Base-by-base conservation (phyloP, 495 filamentous ascomycete species). In the Cercophora sp. region DNA sequence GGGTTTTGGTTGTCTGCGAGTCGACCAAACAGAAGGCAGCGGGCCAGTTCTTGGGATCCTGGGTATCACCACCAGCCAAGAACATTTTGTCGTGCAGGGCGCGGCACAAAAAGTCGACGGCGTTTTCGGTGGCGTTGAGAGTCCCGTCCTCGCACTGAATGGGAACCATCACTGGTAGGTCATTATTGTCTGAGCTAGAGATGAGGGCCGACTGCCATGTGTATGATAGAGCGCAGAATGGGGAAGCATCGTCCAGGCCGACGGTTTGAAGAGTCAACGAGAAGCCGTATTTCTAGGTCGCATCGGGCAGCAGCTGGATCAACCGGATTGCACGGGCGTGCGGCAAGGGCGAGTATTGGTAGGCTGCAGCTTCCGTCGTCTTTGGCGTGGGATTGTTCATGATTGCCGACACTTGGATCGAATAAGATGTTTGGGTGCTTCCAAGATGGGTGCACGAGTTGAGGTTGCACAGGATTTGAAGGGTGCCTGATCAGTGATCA, bases 171-270 rank as follows among this genome's bases (percentile, higher is more conserved):
- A n/a, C n/a, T n/a, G n/a, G n/a, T n/a, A n/a, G n/a, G n/a, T n/a
- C n/a, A n/a, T n/a, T n/a, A n/a, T n/a, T n/a, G n/a, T n/a, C n/a
- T n/a, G n/a, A n/a, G n/a, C n/a, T n/a, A 10, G 3, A 22, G 3
- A 43, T 22, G 20, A 43, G 8, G 40, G 40, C 19, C 19, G 16
- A 2, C 40, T 43, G 40, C 40, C 40, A 43, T 5, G 40, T 43
- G 40, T 43, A 43, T 18, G 40, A 43, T 18, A 25, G 40, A 22
- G 40, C 40, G 22, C 40, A 43, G 20, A 43, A 43, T 9, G 18
- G 18, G 19, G 40, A 22, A 1, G 40, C 20, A 11, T 23, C 15
- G 18, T 25, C 40, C 19, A 43, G 19, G 20, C 15, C 40, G 3
- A 22, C 18, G 5, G 40, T 22, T 5, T 23, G 18, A 22, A 43